Base-by-base conservation (phyloP, 2,329 filamentous ascomycete species). In the Tolypocladium tropicale region DNA sequence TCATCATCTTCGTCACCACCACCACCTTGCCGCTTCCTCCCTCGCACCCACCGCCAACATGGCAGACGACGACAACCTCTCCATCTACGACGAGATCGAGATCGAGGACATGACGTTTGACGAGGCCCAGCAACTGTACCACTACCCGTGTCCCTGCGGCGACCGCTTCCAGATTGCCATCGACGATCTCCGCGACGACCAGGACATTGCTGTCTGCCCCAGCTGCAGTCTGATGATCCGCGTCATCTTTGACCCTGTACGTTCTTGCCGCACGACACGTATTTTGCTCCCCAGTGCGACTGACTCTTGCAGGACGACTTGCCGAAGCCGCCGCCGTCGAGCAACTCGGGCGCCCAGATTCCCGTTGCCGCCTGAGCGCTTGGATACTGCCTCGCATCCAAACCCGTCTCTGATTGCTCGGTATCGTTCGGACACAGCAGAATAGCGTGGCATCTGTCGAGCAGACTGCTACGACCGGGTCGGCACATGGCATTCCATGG, bases 61-160 rank as follows among this genome's bases (percentile, higher is more conserved):
- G 83, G 78, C 83, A 37, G 84, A 85, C 68, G 81, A 86, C 61
- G 78, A 82, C 54, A 75, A 76, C 36, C 72, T 87, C 56, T 84
- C 87, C 63, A 89, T 96, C 70, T 97, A 96, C 78, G 93, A 97
- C 68, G 93, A 96, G 74, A 93, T 97, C 73, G 93, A 97, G 72
- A 96, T 97, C 76, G 93, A 97, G 72, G 94, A 99, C 74, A 95
- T 96, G 91, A 94, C 89, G 66, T 96, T 83, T 71, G 91, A 96
- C 72, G 76, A 84, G 51, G 78, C 80, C 4, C 81, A 91, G 43
- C 87, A 96, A 71, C 86, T 96, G 64, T 99, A 96, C 76, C 88
- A 93, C 74, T 96, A 95, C 71, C 94, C 94, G 16, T 99, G 94
- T 71, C 94, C 94, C 1, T 99, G 94, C 74, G 94, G 94, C 76